Percentiles rank a stretch among this genome's conserved stretches.
Conservation (phyloP, 352 stramenopile genomes). For the Phytopythium mirpurense region DNA sequence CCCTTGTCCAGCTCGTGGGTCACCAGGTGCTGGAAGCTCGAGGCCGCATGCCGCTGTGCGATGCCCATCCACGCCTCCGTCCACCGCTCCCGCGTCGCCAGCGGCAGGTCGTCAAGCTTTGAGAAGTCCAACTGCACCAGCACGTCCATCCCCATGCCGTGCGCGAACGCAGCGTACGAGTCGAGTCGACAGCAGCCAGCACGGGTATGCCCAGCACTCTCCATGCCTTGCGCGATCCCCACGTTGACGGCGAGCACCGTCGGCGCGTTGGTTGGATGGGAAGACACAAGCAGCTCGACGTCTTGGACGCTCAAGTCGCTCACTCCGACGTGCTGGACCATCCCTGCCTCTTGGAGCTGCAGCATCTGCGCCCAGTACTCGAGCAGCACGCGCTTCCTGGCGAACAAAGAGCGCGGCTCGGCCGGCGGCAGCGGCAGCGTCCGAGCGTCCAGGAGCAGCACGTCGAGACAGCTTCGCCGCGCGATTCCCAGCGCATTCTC, state of each 20-base stretch:
- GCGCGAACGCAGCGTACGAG: constrained; percentile 28
- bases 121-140: constrained; percentile 31
- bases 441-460: constrained; percentile 34
- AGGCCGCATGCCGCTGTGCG: constrained; percentile 21
- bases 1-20: constrained; percentile 34
- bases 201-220: neutral
- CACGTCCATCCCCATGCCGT: constrained; percentile 36
- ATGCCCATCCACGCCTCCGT: constrained; percentile 20
- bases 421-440: constrained; percentile 8
- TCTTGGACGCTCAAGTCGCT: constrained; percentile 44
- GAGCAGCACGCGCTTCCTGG: constrained; percentile 38
- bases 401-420: constrained; percentile 11
- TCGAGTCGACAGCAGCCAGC: neutral
- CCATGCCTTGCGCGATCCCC: constrained; percentile 2
- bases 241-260: constrained; percentile 16
- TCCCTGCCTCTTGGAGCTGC: constrained; percentile 23
- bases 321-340: constrained; percentile 35
- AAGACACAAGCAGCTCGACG: constrained; percentile 48
- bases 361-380: constrained; percentile 40
- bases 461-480: constrained; percentile 30
- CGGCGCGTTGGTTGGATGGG: constrained; percentile 19
- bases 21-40: constrained; percentile 33
- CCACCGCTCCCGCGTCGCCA: constrained; percentile 20
- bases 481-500: constrained; percentile 25
- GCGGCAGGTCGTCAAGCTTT: constrained; percentile 15